phyloP scores from a whole-genome alignment of 2,329 filamentous ascomycete species.

The Fusarium buharicum region DNA sequence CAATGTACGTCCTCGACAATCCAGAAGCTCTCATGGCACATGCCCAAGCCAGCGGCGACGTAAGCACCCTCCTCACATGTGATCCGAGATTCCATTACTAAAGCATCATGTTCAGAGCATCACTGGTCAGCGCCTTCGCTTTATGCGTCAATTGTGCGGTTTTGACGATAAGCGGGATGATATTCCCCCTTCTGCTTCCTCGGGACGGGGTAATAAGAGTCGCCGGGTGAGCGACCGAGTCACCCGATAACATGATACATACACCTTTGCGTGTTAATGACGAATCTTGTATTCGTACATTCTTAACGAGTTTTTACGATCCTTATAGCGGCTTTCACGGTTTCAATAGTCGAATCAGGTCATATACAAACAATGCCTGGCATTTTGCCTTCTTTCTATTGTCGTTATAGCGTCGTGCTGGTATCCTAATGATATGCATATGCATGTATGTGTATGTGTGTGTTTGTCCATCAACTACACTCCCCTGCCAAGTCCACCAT shows the following conservation, averaged over 20 bases:
- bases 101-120: constrained; percentile 58
- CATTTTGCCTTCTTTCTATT: constrained; percentile 14
- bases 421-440: constrained; percentile 16
- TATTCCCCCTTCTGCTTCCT: not conserved
- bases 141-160: constrained; percentile 66
- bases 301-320: not conserved
- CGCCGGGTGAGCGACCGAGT: constrained; percentile 31
- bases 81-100: not conserved
- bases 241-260: constrained; percentile 16
- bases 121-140: constrained; percentile 65
- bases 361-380: constrained; percentile 2
- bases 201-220: constrained; percentile 23
- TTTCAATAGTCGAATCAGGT: not conserved
- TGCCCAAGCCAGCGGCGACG: constrained; percentile 64
- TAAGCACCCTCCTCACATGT: constrained; percentile 49
- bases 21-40: constrained; percentile 70
- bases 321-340: not conserved
- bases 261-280: not conserved
- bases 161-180: constrained; percentile 50
- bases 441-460: constrained; percentile 13
- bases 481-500: too few relatives aligned
- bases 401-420: constrained; percentile 11
- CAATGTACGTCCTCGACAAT: constrained; percentile 64
- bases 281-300: not conserved
- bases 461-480: constrained; percentile 1